Evolutionary conservation across 2,329 filamentous ascomycete species (phyloP).

Genomic region (Orbilia oligospora): DNA sequence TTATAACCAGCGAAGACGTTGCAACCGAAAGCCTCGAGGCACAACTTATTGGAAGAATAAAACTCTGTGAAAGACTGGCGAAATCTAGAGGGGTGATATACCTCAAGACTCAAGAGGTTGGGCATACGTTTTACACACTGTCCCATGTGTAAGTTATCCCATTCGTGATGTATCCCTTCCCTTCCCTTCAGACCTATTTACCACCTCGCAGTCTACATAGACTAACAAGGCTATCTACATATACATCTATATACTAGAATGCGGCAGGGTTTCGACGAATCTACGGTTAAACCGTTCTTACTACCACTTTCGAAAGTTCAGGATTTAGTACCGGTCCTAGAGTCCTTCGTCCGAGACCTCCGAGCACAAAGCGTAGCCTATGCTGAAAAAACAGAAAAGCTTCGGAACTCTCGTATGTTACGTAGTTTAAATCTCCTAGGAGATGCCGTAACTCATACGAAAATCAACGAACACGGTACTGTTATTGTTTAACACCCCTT

Average conservation of each 20-base stretch:
- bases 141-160: conserved; percentile 16
- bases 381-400: conserved; percentile 17
- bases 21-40: conserved; percentile 26
- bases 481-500: neutral
- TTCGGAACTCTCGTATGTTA: conserved; percentile 26
- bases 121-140: neutral
- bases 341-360: conserved; percentile 42
- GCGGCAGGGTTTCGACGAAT: neutral
- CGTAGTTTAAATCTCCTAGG: conserved; percentile 49
- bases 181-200: too few species aligned
- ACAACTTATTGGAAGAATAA: conserved; percentile 22
- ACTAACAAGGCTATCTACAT: neutral
- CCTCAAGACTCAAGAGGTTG: conserved; percentile 2
- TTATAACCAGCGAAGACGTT: conserved; percentile 41
- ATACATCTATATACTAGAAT: conserved; percentile 3
- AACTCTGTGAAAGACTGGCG: conserved; percentile 27
- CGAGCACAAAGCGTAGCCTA: conserved; percentile 17
- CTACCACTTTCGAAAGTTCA: conserved; percentile 30
- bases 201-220: too few species aligned
- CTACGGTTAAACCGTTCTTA: conserved; percentile 24
- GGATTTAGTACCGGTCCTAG: conserved; percentile 33
- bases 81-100: conserved; percentile 36
- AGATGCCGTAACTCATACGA: conserved; percentile 31
- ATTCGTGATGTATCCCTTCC: neutral
- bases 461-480: conserved; percentile 40